Evolutionary conservation across 2,329 filamentous ascomycete species (phyloP).

Genomic region (Aspergillus sp.): DNA sequence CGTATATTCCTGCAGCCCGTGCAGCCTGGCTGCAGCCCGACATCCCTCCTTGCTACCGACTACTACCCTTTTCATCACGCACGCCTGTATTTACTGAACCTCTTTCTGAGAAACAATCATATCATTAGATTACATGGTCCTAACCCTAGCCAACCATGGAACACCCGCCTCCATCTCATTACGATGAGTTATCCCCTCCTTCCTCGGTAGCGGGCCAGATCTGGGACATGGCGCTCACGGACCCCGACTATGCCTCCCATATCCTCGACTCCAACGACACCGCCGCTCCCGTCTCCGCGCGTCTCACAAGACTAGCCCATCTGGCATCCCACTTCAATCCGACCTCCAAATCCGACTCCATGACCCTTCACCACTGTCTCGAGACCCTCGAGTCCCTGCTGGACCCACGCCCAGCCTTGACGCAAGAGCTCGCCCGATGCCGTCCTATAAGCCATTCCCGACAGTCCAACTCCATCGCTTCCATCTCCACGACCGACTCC

Average conservation of each 20-base stretch:
- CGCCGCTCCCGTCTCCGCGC: conserved; percentile 18
- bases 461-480: background rate
- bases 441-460: conserved; percentile 14
- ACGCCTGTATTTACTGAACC: background rate
- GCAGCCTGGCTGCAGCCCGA: conserved; percentile 3
- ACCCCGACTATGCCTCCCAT: conserved; percentile 8
- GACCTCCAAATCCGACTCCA: conserved; percentile 30
- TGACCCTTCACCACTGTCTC: conserved; percentile 38
- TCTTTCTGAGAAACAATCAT: background rate
- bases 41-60: background rate
- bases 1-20: conserved; percentile 4
- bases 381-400: conserved; percentile 40
- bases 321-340: conserved; percentile 29
- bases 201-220: conserved; percentile 31
- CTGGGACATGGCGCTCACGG: conserved; percentile 19
- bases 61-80: background rate
- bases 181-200: conserved; percentile 18
- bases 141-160: conserved; percentile 10
- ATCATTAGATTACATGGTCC: background rate
- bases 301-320: conserved; percentile 36
- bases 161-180: conserved; percentile 4
- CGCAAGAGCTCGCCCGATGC: conserved; percentile 22
- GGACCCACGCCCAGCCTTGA: conserved; percentile 25
- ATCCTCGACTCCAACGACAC: conserved; percentile 2
- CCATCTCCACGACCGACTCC: conserved; percentile 1